Conservation (phyloP, 2,329 filamentous ascomycete genomes). For the Cladobotryum protrusum region DNA sequence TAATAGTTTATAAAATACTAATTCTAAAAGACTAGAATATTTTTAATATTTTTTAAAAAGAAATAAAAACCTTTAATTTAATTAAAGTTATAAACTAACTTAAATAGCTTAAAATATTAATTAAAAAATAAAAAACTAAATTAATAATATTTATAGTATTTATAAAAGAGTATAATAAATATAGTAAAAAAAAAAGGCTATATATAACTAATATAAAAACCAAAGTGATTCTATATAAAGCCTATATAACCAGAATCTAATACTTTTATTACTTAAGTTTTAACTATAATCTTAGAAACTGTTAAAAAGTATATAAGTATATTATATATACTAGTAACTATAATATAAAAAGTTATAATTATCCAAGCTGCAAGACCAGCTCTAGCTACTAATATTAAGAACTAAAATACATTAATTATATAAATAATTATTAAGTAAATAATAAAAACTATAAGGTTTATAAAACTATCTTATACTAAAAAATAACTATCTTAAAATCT, state of each 20-base stretch:
- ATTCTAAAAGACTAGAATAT: neutral
- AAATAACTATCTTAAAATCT: neutral
- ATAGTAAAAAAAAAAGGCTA: neutral
- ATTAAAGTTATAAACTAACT: neutral
- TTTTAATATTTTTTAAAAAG: neutral
- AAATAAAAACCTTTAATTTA: neutral
- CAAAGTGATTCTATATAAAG: neutral
- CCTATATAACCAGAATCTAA: neutral
- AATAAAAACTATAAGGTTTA: conserved; percentile 2
- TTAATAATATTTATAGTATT: neutral
- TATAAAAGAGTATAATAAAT: neutral
- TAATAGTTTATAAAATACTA: neutral
- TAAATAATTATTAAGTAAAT: no score
- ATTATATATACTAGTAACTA: neutral
- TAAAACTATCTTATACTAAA: neutral
- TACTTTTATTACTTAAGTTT: neutral
- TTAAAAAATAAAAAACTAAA: neutral
- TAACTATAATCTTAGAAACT: neutral
- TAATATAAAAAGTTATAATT: neutral
- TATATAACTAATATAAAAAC: conserved; percentile 1
- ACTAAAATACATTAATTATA: neutral
- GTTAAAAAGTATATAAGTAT: neutral
- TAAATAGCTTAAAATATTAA: neutral
- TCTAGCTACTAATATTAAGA: neutral
- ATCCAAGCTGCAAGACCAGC: neutral